Evolutionary conservation across 31 red algal species (phyloP).

Genomic region (Odonthalia washingtoniensis): DNA sequence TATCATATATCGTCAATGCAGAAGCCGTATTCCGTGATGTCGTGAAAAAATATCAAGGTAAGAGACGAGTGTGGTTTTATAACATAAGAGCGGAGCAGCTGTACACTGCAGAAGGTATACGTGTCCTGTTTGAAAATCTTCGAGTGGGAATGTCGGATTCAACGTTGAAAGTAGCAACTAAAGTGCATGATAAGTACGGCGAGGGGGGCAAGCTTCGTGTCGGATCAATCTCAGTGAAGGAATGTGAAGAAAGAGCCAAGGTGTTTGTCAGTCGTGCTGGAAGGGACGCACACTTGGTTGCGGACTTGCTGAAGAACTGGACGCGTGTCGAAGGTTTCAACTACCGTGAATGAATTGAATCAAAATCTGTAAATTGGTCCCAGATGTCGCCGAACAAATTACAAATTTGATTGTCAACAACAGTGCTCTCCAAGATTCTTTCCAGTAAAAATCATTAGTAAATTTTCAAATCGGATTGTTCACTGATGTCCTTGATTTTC

Average conservation of each 20-base stretch:
- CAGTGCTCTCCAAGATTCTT: too few relatives aligned
- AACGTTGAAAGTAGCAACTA: slow-evolving; percentile 33
- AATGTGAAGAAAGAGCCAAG: not conserved
- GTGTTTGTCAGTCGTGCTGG: not conserved
- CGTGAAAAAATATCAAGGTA: slow-evolving; percentile 1
- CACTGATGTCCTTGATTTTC: too few relatives aligned
- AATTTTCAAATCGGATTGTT: too few relatives aligned
- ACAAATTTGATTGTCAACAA: too few relatives aligned
- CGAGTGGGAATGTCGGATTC: not conserved
- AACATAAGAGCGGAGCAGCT: slow-evolving; percentile 58
- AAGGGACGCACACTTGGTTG: slow-evolving; percentile 4
- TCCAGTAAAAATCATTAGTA: too few relatives aligned
- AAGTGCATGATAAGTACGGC: slow-evolving; percentile 51
- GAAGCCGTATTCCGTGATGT: slow-evolving; percentile 63
- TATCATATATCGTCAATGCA: slow-evolving; percentile 76
- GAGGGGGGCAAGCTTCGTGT: not conserved
- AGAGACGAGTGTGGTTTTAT: slow-evolving; percentile 28
- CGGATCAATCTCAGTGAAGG: not conserved
- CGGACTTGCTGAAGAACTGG: slow-evolving; percentile 2
- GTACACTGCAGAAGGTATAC: slow-evolving; percentile 30
- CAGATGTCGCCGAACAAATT: too few relatives aligned
- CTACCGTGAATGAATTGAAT: too few relatives aligned
- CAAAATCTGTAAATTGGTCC: too few relatives aligned
- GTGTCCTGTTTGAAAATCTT: slow-evolving; percentile 38
- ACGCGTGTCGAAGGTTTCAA: not conserved